These are phyloP conservation scores for Brassica rapa DNA, from an alignment of 345 rosid genomes.

Conservation along the genomic window DNA sequence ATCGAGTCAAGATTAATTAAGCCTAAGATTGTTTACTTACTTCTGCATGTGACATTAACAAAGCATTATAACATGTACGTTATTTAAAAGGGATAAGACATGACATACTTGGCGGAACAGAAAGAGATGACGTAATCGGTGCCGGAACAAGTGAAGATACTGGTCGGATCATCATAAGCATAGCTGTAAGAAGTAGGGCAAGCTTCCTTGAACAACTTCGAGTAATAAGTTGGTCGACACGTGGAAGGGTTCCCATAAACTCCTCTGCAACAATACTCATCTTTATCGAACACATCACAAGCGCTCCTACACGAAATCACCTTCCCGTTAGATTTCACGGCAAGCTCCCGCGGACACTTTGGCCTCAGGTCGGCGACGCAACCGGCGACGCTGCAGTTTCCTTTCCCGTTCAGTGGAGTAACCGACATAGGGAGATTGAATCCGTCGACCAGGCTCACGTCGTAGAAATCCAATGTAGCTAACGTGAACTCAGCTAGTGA, in stretches of 20 bases:
- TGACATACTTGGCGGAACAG: constrained; percentile 58
- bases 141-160: constrained; percentile 70
- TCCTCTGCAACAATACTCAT: constrained; percentile 85
- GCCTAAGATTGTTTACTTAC: not conserved
- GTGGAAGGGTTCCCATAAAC: constrained; percentile 50
- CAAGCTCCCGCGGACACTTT: constrained; percentile 64
- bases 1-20: not conserved
- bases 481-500: constrained; percentile 86
- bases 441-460: constrained; percentile 94
- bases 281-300: constrained; percentile 84
- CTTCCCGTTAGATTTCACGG: constrained; percentile 61
- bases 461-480: constrained; percentile 55
- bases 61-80: not conserved
- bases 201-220: constrained; percentile 72
- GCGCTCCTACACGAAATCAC: constrained; percentile 77
- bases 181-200: constrained; percentile 88
- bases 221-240: constrained; percentile 78
- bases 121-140: constrained; percentile 75
- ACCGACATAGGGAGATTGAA: constrained; percentile 71
- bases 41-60: not conserved
- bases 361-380: constrained; percentile 63
- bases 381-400: constrained; percentile 67
- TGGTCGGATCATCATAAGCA: constrained; percentile 85
- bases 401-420: constrained; percentile 63
- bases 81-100: not conserved